Percentiles rank a stretch among this genome's conserved stretches.
Evolutionary conservation across 495 filamentous ascomycete species (phyloP).

Genomic region (Penicillium coprophilum): DNA sequence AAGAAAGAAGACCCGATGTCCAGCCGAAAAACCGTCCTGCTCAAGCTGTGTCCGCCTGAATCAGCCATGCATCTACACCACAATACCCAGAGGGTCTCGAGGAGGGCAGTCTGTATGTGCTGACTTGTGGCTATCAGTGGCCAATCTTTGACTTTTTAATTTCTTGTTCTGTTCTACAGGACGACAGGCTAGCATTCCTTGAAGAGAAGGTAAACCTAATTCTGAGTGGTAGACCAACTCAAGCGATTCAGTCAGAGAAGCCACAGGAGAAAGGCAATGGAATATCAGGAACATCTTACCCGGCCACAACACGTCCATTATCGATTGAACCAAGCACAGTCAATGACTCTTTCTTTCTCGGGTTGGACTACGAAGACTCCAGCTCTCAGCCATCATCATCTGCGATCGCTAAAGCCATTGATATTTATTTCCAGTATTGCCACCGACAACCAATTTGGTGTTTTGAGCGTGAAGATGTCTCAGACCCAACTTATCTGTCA

Average conservation of each 20-base stretch:
- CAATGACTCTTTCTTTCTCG: constrained; percentile 29
- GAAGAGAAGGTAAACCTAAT: constrained; percentile 51
- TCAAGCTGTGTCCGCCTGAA: constrained; percentile 47
- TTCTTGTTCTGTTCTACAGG: constrained; percentile 20
- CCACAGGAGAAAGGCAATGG: constrained; percentile 19
- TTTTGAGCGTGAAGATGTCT: constrained; percentile 45
- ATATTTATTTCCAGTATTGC: constrained; percentile 47
- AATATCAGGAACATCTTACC: constrained; percentile 18
- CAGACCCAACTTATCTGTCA: constrained; percentile 33
- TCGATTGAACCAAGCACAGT: constrained; percentile 23
- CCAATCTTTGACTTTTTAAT: constrained; percentile 20
- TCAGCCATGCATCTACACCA: constrained; percentile 44
- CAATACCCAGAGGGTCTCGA: constrained; percentile 25
- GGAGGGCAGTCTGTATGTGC: constrained; percentile 37
- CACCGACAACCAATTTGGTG: constrained; percentile 52
- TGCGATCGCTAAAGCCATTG: constrained; percentile 34
- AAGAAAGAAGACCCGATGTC: constrained; percentile 50
- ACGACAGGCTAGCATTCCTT: constrained; percentile 44
- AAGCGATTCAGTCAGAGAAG: constrained; percentile 24
- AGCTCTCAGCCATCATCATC: constrained; percentile 28
- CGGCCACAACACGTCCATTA: constrained; percentile 20
- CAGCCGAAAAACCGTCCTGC: constrained; percentile 47
- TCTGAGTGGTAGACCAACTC: constrained; percentile 32
- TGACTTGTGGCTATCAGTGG: neutral
- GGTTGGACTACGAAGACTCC: constrained; percentile 35